Percentiles rank a stretch among this genome's conserved stretches.
phyloP scores from a whole-genome alignment of 2,329 filamentous ascomycete genomes.

The Ophiostoma sp. region DNA sequence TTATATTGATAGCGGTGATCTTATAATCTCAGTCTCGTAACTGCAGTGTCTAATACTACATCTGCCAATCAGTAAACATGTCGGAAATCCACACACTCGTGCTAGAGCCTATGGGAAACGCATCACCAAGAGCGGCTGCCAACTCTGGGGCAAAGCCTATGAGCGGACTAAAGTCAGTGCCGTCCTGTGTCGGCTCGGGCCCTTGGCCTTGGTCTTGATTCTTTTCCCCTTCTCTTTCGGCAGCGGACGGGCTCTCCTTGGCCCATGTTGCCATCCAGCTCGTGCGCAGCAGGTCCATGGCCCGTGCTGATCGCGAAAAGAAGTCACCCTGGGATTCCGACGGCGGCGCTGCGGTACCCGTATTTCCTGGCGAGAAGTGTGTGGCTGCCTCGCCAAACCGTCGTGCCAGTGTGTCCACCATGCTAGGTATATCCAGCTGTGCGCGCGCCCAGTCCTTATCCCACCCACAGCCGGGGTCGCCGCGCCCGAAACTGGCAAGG shows the following conservation, averaged over 20 bases:
- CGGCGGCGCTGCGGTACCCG: not conserved
- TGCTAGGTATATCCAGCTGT: conserved; percentile 9
- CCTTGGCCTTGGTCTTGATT: not conserved
- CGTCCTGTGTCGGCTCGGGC: not conserved
- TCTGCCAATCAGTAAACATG: conserved; percentile 15
- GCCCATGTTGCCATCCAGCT: not conserved
- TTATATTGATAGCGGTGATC: not conserved
- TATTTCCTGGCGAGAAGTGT: not conserved
- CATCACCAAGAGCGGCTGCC: not conserved
- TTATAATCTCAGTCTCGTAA: not conserved
- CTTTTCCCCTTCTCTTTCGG: not conserved
- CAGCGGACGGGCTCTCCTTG: not conserved
- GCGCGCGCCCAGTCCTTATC: conserved; percentile 19
- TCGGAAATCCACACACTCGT: conserved; percentile 17
- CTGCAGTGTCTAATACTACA: not conserved
- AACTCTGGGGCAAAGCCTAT: not conserved
- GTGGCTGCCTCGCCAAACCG: not conserved
- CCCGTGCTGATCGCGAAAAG: not conserved
- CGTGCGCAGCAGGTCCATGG: not conserved
- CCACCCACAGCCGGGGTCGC: conserved; percentile 21
- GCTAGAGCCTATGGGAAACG: not conserved
- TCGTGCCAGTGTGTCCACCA: conserved; percentile 4
- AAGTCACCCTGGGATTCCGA: not conserved
- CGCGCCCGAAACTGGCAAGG: conserved; percentile 14
- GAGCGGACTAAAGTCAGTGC: not conserved